Evolutionary conservation across 495 filamentous ascomycete species (phyloP).

Genomic region (Annulohypoxylon moriforme): DNA sequence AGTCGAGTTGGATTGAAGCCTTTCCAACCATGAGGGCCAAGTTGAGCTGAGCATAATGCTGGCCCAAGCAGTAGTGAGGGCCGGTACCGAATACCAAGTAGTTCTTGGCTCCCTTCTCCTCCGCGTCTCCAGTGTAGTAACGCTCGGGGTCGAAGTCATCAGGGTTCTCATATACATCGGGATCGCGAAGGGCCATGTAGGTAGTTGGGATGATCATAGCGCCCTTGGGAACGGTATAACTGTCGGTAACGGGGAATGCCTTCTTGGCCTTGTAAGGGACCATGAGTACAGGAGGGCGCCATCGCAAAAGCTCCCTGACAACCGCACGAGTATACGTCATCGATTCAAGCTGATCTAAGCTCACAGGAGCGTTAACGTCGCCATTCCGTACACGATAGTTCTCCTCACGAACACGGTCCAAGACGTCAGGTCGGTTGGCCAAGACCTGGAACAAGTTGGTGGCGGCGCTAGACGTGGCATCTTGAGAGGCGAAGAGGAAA

Average conservation of each 20-base stretch:
- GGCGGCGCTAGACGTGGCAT: slow-evolving; percentile 90
- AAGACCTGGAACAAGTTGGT: slow-evolving; percentile 97
- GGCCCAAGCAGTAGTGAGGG: slow-evolving; percentile 96
- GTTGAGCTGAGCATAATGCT: slow-evolving; percentile 91
- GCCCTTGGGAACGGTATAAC: slow-evolving; percentile 89
- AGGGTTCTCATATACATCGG: slow-evolving; percentile 89
- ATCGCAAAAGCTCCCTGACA: slow-evolving; percentile 92
- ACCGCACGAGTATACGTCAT: slow-evolving; percentile 93
- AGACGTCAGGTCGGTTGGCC: slow-evolving; percentile 90
- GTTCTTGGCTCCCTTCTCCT: slow-evolving; percentile 90
- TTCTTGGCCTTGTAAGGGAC: slow-evolving; percentile 97
- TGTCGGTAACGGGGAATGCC: slow-evolving; percentile 88
- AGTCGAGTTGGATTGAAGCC: slow-evolving; percentile 89
- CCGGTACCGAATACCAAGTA: slow-evolving; percentile 97
- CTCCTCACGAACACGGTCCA: slow-evolving; percentile 93
- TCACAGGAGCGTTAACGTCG: slow-evolving; percentile 74
- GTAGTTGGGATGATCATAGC: slow-evolving; percentile 94
- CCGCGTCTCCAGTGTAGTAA: slow-evolving; percentile 90
- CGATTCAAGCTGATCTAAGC: slow-evolving; percentile 85
- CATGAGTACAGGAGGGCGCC: slow-evolving; percentile 98
- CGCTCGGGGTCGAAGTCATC: slow-evolving; percentile 92
- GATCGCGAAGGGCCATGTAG: slow-evolving; percentile 91
- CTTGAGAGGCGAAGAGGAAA: slow-evolving; percentile 97
- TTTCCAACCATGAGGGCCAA: slow-evolving; percentile 93
- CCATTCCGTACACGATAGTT: slow-evolving; percentile 83